phyloP scores from a whole-genome alignment of 2,329 filamentous ascomycete species.

The Penicillium freii region DNA sequence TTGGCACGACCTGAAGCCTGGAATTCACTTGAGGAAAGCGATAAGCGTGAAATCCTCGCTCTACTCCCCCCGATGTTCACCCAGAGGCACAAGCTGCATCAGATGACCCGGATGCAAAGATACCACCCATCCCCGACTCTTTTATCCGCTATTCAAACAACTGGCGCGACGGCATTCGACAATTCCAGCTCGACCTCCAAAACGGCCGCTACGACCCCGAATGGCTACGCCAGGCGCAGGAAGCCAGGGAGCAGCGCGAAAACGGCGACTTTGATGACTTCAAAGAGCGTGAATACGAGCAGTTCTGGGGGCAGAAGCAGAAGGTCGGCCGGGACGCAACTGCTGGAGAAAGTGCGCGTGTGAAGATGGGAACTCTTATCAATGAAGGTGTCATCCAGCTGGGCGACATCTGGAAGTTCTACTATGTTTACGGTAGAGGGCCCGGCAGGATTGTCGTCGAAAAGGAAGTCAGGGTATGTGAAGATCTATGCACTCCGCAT shows the following conservation, averaged over 20 bases:
- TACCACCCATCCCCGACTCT: conserved; percentile 40
- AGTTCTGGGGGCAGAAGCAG: conserved; percentile 59
- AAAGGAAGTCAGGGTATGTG: conserved; percentile 44
- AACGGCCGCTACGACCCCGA: conserved; percentile 56
- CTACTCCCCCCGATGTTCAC: conserved; percentile 45
- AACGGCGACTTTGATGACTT: conserved; percentile 57
- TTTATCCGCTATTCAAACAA: conserved; percentile 48
- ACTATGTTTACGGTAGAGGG: conserved; percentile 30
- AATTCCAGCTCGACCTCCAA: conserved; percentile 56
- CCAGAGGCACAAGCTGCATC: conserved; percentile 29
- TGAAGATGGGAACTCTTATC: conserved; percentile 41
- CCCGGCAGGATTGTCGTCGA: conserved; percentile 35
- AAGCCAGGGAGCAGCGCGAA: conserved; percentile 53
- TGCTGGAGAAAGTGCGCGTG: conserved; percentile 44
- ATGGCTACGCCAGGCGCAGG: conserved; percentile 56
- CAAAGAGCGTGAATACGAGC: conserved; percentile 55
- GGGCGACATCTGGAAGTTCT: conserved; percentile 45
- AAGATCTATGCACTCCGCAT: neutral
- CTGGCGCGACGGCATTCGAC: conserved; percentile 54
- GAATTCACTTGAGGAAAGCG: conserved; percentile 41
- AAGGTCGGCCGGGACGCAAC: conserved; percentile 32
- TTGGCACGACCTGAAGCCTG: conserved; percentile 43
- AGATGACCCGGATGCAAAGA: conserved; percentile 32
- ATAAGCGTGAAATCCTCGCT: conserved; percentile 42
- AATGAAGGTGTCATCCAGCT: conserved; percentile 35